A percentile compares a stretch with the other conserved stretches of the same genome.
Conservation (phyloP, 2,329 filamentous ascomycete species). For the Fusarium sp. region DNA sequence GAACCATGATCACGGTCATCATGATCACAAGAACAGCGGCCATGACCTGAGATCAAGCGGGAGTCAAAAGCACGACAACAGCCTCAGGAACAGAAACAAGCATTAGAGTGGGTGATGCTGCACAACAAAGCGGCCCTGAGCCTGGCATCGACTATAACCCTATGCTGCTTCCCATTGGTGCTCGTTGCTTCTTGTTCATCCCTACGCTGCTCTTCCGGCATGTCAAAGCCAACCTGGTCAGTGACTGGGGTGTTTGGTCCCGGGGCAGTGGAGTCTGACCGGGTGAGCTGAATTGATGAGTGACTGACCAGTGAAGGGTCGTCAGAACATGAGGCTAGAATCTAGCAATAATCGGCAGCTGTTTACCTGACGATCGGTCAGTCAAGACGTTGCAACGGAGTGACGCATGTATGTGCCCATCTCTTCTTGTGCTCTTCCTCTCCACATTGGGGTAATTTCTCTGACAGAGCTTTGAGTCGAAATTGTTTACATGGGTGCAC, state of each 20-base stretch:
- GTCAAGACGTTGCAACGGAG: neutral
- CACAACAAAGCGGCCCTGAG: constrained; percentile 6
- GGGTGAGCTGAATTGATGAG: constrained; percentile 28
- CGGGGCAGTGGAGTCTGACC: constrained; percentile 24
- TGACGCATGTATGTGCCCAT: constrained; percentile 6
- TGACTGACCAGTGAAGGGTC: constrained; percentile 17
- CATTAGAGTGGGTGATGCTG: constrained; percentile 35
- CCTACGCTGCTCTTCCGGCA: neutral
- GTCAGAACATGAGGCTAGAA: neutral
- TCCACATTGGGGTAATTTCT: neutral
- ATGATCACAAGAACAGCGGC: constrained; percentile 49
- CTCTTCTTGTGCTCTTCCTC: constrained; percentile 1
- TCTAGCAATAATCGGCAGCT: constrained; percentile 13
- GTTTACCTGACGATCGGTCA: constrained; percentile 21
- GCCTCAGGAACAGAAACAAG: constrained; percentile 49
- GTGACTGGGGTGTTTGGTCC: constrained; percentile 17
- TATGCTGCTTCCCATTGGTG: constrained; percentile 8
- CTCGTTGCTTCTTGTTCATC: constrained; percentile 2
- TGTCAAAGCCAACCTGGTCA: constrained; percentile 11
- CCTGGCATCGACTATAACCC: constrained; percentile 8
- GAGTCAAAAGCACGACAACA: constrained; percentile 39
- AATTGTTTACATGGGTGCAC: constrained; percentile 14
- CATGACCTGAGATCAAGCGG: constrained; percentile 35
- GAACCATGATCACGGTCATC: constrained; percentile 55
- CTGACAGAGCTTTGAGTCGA: neutral